Conservation (phyloP, 139 green algal genomes). For the Pleodorina starrii region DNA sequence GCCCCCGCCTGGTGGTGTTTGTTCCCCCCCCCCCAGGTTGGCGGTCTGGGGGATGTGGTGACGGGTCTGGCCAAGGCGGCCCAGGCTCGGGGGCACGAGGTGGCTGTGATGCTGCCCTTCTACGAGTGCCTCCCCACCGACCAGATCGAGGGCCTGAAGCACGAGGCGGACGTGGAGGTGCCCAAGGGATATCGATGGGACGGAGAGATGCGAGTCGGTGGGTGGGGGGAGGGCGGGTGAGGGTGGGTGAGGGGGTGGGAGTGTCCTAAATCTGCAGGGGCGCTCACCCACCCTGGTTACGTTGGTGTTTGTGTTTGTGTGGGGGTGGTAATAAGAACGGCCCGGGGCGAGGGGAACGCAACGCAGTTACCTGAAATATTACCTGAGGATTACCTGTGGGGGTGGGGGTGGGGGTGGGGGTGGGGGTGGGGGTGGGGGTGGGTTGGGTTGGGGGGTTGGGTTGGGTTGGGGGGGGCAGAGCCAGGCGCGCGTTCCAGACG, state of each 20-base stretch:
- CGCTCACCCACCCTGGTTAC: too few relatives aligned
- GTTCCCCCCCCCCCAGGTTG: slow-evolving; percentile 73
- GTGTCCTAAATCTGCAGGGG: too few relatives aligned
- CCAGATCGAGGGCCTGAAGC: slow-evolving; percentile 76
- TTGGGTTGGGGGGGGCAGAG: too few relatives aligned
- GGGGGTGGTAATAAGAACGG: too few relatives aligned
- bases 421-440: too few relatives aligned
- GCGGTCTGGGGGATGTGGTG: slow-evolving; percentile 96
- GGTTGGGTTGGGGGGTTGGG: not conserved
- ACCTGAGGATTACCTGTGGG: too few relatives aligned
- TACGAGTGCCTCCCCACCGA: slow-evolving; percentile 89
- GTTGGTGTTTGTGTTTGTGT: too few relatives aligned
- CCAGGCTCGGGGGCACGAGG: slow-evolving; percentile 78
- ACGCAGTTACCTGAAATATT: too few relatives aligned
- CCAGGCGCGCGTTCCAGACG: too few relatives aligned
- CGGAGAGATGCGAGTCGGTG: slow-evolving; percentile 70
- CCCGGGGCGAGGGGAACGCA: too few relatives aligned
- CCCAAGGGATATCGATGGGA: slow-evolving; percentile 85
- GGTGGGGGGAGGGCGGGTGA: not conserved
- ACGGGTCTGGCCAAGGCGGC: slow-evolving; percentile 83
- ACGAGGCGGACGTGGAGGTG: slow-evolving; percentile 85
- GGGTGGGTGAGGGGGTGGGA: not conserved
- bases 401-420: too few relatives aligned
- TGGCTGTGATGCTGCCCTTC: slow-evolving; percentile 90
- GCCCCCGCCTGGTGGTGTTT: too few relatives aligned